Percentiles rank a stretch among this genome's conserved stretches.
phyloP scores from a whole-genome alignment of 345 rosid genomes.

The Citrus maxima region DNA sequence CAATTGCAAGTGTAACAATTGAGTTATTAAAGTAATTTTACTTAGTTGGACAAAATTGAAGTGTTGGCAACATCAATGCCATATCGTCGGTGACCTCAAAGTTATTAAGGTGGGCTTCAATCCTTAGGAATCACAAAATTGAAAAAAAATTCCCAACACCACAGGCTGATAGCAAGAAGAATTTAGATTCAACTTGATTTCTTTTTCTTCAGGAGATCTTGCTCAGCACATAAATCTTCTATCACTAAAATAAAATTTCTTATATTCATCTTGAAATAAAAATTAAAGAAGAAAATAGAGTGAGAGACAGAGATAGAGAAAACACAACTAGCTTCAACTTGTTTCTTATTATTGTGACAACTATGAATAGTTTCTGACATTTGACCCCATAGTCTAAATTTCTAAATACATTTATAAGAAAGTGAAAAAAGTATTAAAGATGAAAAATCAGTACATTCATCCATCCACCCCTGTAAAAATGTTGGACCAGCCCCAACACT shows the following conservation, averaged over 20 bases:
- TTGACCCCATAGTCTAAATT: background rate
- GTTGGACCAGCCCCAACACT: too few species aligned
- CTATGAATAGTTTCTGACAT: background rate
- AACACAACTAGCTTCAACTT: background rate
- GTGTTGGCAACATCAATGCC: background rate
- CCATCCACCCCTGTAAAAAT: too few species aligned
- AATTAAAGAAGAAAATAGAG: too few species aligned
- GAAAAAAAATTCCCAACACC: background rate
- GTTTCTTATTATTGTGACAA: background rate
- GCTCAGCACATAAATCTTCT: background rate
- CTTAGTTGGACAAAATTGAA: too few species aligned
- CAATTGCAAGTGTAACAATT: background rate
- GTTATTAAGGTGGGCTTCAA: background rate
- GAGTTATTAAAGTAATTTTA: background rate
- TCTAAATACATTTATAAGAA: background rate
- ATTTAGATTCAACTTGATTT: background rate
- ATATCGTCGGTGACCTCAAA: background rate
- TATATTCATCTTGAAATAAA: background rate
- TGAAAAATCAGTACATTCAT: background rate
- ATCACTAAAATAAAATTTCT: background rate
- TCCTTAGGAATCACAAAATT: background rate
- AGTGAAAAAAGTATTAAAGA: background rate
- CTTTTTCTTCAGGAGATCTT: background rate
- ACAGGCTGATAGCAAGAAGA: background rate
- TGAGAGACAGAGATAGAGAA: background rate